These are phyloP conservation scores for Trichoderma breve DNA, from an alignment of 2,329 filamentous ascomycete species.

Conservation along the genomic window DNA sequence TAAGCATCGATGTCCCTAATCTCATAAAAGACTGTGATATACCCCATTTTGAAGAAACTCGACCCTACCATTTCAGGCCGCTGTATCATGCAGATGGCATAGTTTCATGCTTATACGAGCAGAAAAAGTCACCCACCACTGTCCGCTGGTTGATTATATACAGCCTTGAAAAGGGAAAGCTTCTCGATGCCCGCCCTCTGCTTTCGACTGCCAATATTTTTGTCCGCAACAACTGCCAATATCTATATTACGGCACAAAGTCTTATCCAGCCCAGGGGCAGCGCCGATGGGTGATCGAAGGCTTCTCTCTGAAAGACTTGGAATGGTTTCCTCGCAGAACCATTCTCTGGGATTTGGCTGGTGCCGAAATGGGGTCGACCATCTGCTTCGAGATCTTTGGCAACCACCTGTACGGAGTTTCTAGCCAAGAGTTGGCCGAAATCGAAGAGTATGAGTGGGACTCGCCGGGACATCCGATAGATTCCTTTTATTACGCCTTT, in stretches of 20 bases:
- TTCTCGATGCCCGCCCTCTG: conserved; percentile 44
- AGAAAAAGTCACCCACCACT: conserved; percentile 33
- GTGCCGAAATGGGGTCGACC: conserved; percentile 62
- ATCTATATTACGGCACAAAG: conserved; percentile 66
- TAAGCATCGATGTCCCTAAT: conserved; percentile 53
- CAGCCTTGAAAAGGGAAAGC: conserved; percentile 40
- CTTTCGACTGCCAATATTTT: conserved; percentile 58
- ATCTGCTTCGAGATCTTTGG: conserved; percentile 71
- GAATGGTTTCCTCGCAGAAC: conserved; percentile 46
- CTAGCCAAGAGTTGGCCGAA: conserved; percentile 62
- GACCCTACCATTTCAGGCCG: conserved; percentile 49
- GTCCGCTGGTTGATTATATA: conserved; percentile 52
- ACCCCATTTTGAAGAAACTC: conserved; percentile 33
- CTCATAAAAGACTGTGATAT: conserved; percentile 34
- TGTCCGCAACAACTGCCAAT: conserved; percentile 60
- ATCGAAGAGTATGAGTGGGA: conserved; percentile 60
- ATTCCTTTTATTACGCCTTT: conserved; percentile 66
- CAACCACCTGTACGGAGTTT: conserved; percentile 66
- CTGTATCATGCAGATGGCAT: conserved; percentile 58
- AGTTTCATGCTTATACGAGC: conserved; percentile 56
- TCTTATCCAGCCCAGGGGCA: conserved; percentile 53
- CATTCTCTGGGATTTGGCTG: conserved; percentile 57
- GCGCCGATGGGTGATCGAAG: conserved; percentile 61
- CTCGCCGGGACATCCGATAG: conserved; percentile 42
- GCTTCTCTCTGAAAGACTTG: conserved; percentile 45